These are phyloP conservation scores for Crucihimalaya himalaica DNA, from an alignment of 345 rosid genomes.

Conservation along the genomic window DNA sequence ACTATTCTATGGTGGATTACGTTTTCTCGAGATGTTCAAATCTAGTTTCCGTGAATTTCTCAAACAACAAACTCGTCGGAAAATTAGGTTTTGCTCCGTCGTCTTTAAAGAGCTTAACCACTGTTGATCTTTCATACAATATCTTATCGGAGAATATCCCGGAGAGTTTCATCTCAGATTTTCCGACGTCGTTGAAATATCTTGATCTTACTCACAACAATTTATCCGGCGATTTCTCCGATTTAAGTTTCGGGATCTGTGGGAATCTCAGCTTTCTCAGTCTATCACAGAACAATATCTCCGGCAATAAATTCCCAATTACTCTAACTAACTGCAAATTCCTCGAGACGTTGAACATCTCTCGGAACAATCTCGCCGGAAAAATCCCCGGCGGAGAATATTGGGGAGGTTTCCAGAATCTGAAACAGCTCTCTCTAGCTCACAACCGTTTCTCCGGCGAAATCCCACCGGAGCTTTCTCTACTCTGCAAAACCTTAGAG, in stretches of 20 bases:
- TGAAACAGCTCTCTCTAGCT: slow-evolving; percentile 60
- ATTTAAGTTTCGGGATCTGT: slow-evolving; percentile 62
- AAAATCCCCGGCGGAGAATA: slow-evolving; percentile 58
- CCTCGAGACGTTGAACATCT: slow-evolving; percentile 63
- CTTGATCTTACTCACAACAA: slow-evolving; percentile 79
- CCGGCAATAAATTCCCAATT: slow-evolving; percentile 55
- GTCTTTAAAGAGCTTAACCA: slow-evolving; percentile 52
- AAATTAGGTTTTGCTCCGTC: slow-evolving; percentile 42
- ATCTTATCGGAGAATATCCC: slow-evolving; percentile 64
- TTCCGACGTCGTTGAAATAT: slow-evolving; percentile 51
- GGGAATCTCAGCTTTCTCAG: slow-evolving; percentile 56
- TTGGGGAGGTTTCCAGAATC: slow-evolving; percentile 54
- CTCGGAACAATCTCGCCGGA: slow-evolving; percentile 57
- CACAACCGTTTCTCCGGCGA: slow-evolving; percentile 61
- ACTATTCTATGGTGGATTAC: slow-evolving; percentile 44
- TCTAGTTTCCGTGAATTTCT: slow-evolving; percentile 66
- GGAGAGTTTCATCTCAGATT: slow-evolving; percentile 43
- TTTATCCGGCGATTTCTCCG: slow-evolving; percentile 62
- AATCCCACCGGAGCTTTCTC: slow-evolving; percentile 71
- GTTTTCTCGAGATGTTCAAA: slow-evolving; percentile 60
- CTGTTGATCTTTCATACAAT: slow-evolving; percentile 75
- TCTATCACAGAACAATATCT: slow-evolving; percentile 61
- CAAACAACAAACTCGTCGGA: slow-evolving; percentile 63
- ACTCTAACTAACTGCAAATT: slow-evolving; percentile 53
- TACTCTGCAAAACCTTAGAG: slow-evolving; percentile 55